phyloP scores from a whole-genome alignment of 116 monocot genomes.

The Zostera marina region DNA sequence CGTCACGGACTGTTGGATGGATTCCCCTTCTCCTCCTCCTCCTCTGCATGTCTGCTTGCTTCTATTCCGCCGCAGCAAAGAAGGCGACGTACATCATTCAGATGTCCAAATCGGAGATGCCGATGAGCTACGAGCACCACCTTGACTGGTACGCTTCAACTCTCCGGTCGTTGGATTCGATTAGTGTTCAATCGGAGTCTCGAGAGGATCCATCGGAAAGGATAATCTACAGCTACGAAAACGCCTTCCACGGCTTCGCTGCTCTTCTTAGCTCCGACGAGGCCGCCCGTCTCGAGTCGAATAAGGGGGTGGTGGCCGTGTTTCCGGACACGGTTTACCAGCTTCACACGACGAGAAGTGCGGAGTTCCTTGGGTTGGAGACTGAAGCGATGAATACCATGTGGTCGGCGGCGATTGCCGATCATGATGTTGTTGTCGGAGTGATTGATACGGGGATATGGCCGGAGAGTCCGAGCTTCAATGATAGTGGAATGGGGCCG shows the following conservation, averaged over 20 bases:
- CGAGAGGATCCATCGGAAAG: slow-evolving; percentile 5
- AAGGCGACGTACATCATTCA: slow-evolving; percentile 51
- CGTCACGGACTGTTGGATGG: neutral
- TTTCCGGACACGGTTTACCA: slow-evolving; percentile 8
- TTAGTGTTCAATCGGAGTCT: neutral
- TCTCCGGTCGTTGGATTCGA: slow-evolving; percentile 20
- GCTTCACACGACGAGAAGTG: slow-evolving; percentile 15
- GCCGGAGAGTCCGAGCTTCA: slow-evolving; percentile 85
- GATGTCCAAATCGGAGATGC: slow-evolving; percentile 51
- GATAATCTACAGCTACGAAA: slow-evolving; percentile 68
- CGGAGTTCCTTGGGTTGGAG: slow-evolving; percentile 49
- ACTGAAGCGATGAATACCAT: slow-evolving; percentile 20
- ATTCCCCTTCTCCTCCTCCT: neutral
- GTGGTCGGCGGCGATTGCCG: slow-evolving; percentile 23
- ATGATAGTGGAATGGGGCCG: slow-evolving; percentile 41
- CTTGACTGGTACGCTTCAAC: slow-evolving; percentile 54
- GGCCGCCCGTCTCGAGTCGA: slow-evolving; percentile 23
- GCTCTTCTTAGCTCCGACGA: slow-evolving; percentile 40
- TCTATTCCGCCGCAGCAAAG: neutral
- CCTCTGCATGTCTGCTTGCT: neutral
- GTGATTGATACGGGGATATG: slow-evolving; percentile 92
- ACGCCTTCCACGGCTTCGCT: slow-evolving; percentile 73
- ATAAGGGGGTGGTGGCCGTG: slow-evolving; percentile 4
- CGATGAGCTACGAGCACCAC: slow-evolving; percentile 32
- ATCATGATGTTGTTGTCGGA: slow-evolving; percentile 57